A percentile compares a stretch with the other conserved stretches of the same genome.
phyloP scores from a whole-genome alignment of 805 yeast species.

The Myxozyma melibiosi region DNA sequence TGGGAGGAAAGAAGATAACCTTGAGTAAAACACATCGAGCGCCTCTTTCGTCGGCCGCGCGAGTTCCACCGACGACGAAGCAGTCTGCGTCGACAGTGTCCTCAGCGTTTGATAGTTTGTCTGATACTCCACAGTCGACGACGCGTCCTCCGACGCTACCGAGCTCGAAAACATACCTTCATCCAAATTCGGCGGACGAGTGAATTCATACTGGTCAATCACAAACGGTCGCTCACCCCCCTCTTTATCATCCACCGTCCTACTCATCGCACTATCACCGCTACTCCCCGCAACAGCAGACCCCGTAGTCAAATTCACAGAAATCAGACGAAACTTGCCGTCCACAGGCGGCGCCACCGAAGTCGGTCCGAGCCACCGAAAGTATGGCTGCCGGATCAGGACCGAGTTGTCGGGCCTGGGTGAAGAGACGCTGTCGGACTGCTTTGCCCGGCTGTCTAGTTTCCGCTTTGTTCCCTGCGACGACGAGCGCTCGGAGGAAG shows the following conservation, averaged over 20 bases:
- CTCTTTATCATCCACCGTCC: background rate
- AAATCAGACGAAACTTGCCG: slow-evolving; percentile 38
- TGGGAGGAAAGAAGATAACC: slow-evolving; percentile 35
- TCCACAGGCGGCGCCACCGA: slow-evolving; percentile 39
- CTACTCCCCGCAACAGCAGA: slow-evolving; percentile 9
- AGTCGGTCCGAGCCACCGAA: slow-evolving; percentile 40
- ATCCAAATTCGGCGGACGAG: background rate
- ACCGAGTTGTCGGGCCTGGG: background rate
- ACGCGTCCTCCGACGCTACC: background rate
- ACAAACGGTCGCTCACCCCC: background rate
- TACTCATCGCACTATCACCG: background rate
- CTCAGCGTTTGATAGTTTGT: background rate
- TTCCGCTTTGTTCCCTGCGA: background rate
- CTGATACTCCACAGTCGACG: background rate
- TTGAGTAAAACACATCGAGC: slow-evolving; percentile 29
- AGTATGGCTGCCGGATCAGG: slow-evolving; percentile 37
- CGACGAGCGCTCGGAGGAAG: background rate
- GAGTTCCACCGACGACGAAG: too few relatives aligned
- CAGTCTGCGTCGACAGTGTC: too few relatives aligned
- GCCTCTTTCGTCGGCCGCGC: slow-evolving; percentile 22
- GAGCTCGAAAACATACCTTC: background rate
- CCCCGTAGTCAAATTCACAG: slow-evolving; percentile 34
- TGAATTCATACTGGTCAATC: slow-evolving; percentile 18
- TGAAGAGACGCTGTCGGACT: background rate
- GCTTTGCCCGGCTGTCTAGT: background rate